Conservation (phyloP, 2,329 filamentous ascomycete species). For the Ustulina deusta region DNA sequence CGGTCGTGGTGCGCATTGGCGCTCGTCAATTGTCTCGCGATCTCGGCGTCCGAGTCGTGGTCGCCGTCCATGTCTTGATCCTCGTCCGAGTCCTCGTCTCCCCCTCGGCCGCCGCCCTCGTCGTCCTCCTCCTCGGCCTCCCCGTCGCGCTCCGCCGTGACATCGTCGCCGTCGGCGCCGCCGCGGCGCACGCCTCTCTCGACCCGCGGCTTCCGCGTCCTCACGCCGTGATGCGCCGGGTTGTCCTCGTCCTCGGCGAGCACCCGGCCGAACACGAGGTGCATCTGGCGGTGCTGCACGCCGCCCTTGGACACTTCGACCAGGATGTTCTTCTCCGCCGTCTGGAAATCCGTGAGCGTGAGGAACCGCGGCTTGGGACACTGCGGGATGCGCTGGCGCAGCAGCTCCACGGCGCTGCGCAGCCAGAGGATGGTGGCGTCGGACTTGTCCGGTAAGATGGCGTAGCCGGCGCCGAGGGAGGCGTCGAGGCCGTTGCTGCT, state of each 20-base stretch:
- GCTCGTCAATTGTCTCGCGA: conserved; percentile 35
- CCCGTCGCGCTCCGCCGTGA: not conserved
- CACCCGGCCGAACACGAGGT: conserved; percentile 44
- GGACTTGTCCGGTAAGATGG: conserved; percentile 48
- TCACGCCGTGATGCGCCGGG: conserved; percentile 29
- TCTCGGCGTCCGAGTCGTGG: conserved; percentile 37
- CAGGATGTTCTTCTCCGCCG: conserved; percentile 46
- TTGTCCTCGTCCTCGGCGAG: conserved; percentile 35
- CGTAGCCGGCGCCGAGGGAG: conserved; percentile 46
- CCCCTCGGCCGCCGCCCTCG: not conserved
- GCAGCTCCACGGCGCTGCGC: conserved; percentile 44
- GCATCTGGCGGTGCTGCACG: conserved; percentile 37
- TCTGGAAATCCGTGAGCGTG: conserved; percentile 48
- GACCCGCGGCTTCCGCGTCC: conserved; percentile 29
- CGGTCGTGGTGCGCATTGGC: conserved; percentile 6
- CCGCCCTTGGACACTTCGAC: conserved; percentile 44
- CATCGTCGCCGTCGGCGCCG: not conserved
- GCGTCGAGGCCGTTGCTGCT: conserved; percentile 35
- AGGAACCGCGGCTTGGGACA: conserved; percentile 44
- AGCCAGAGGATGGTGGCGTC: conserved; percentile 47
- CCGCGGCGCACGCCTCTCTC: conserved; percentile 9
- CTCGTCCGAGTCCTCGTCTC: not conserved
- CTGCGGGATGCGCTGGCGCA: conserved; percentile 43
- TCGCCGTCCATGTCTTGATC: conserved; percentile 39
- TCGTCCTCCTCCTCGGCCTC: conserved; percentile 16